These are phyloP conservation scores for Candida railenensis DNA, from an alignment of 805 yeast genomes.

Conservation along the genomic window DNA sequence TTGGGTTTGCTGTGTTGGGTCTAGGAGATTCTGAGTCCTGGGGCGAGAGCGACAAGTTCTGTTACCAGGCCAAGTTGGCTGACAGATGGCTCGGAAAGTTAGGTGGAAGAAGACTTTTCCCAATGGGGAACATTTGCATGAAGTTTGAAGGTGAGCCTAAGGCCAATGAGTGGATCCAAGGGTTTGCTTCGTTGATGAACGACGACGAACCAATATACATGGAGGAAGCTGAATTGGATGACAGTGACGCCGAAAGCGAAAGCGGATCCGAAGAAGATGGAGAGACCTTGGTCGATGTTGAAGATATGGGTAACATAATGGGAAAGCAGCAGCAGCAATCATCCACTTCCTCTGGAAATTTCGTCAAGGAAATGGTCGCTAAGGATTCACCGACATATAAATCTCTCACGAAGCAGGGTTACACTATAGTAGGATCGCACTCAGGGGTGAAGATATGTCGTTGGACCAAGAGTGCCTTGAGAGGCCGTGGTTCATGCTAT, in stretches of 20 bases:
- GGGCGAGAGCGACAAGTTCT: conserved; percentile 63
- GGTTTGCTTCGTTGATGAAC: conserved; percentile 57
- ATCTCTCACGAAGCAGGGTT: conserved; percentile 89
- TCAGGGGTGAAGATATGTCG: conserved; percentile 94
- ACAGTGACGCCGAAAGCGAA: conserved; percentile 43
- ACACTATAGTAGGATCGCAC: conserved; percentile 88
- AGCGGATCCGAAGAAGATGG: conserved; percentile 30
- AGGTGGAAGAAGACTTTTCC: conserved; percentile 85
- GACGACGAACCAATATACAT: conserved; percentile 68
- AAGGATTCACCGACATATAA: conserved; percentile 85
- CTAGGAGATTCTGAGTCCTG: conserved; percentile 86
- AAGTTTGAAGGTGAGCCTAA: conserved; percentile 62
- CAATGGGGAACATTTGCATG: conserved; percentile 80
- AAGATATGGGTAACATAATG: conserved; percentile 75
- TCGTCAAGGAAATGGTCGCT: conserved; percentile 76
- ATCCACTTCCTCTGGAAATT: conserved; percentile 1
- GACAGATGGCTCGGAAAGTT: conserved; percentile 76
- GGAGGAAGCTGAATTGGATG: conserved; percentile 61
- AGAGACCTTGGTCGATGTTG: conserved; percentile 70
- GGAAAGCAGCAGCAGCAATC: conserved; percentile 28
- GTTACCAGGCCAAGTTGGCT: conserved; percentile 78
- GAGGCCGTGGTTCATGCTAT: conserved; percentile 94
- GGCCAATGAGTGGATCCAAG: conserved; percentile 65
- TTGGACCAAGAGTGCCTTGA: conserved; percentile 92
- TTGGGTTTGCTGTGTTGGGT: conserved; percentile 85